A percentile compares a stretch with the other conserved stretches of the same genome.
These are phyloP conservation scores for Syzygium aqueum DNA, from an alignment of 345 rosid species.

Conservation along the genomic window DNA sequence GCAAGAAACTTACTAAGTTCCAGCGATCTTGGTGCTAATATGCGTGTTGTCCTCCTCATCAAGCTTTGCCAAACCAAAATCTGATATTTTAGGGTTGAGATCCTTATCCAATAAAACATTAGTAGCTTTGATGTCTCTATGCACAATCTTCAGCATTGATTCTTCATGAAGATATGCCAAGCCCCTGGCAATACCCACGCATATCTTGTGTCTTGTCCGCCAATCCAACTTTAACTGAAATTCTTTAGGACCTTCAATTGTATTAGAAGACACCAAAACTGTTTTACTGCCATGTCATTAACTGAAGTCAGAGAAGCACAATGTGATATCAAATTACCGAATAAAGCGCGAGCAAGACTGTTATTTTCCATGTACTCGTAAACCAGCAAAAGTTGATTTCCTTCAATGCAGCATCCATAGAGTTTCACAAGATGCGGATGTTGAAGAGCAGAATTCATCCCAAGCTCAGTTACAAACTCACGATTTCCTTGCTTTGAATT, in stretches of 20 bases:
- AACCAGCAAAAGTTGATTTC: conserved; percentile 13
- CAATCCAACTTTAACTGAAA: conserved; percentile 8
- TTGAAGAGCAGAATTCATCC: conserved; percentile 14
- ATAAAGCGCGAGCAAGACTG: conserved; percentile 7
- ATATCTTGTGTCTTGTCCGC: conserved; percentile 13
- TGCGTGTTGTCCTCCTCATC: conserved; percentile 22
- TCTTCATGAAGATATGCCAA: conserved; percentile 31
- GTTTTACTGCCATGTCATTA: background rate
- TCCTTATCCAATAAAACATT: conserved; percentile 23
- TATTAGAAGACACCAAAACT: background rate
- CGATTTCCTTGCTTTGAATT: conserved; percentile 53
- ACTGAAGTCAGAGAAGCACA: background rate
- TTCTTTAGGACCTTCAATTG: conserved; percentile 1
- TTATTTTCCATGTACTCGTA: conserved; percentile 22
- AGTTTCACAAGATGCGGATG: conserved; percentile 20
- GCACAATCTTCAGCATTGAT: conserved; percentile 23
- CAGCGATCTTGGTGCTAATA: conserved; percentile 25
- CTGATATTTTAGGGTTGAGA: conserved; percentile 24
- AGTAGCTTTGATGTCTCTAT: conserved; percentile 30
- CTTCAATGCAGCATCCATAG: conserved; percentile 17
- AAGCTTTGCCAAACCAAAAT: conserved; percentile 33
- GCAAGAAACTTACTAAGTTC: conserved; percentile 16
- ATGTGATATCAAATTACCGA: background rate
- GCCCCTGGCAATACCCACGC: conserved; percentile 26
- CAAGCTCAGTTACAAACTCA: conserved; percentile 19